Evolutionary conservation across 495 filamentous ascomycete genomes (phyloP).

Genomic region (Lasiosphaeria ovina): DNA sequence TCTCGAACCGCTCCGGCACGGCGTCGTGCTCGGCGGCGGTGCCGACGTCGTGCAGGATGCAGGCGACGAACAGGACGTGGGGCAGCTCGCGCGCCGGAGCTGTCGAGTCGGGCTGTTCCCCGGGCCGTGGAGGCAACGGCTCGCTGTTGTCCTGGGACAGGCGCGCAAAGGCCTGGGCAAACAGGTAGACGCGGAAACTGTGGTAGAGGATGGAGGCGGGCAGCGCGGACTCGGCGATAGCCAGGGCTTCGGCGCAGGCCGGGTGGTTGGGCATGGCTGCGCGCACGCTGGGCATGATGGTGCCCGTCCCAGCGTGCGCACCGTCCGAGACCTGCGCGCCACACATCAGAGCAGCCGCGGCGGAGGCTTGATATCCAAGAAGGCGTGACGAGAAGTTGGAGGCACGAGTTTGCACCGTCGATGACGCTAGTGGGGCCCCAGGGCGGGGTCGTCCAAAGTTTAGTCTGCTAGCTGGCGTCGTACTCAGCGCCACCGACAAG

Average conservation of each 20-base stretch:
- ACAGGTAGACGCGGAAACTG: slow-evolving; percentile 45
- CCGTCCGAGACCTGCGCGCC: neutral
- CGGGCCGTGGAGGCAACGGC: neutral
- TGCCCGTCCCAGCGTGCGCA: slow-evolving; percentile 15
- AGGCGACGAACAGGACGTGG: slow-evolving; percentile 37
- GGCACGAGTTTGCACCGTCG: no score
- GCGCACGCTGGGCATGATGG: slow-evolving; percentile 28
- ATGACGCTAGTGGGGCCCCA: no score
- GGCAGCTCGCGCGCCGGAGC: slow-evolving; percentile 7
- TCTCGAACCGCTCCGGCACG: slow-evolving; percentile 44
- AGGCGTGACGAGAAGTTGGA: slow-evolving; percentile 16
- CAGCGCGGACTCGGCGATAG: slow-evolving; percentile 28
- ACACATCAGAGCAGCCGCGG: neutral
- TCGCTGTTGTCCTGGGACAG: slow-evolving; percentile 9
- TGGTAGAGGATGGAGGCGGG: slow-evolving; percentile 46
- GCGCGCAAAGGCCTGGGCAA: slow-evolving; percentile 33
- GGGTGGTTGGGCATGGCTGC: slow-evolving; percentile 27
- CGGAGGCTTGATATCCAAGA: slow-evolving; percentile 17
- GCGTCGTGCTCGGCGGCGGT: slow-evolving; percentile 34
- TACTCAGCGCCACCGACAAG: no score
- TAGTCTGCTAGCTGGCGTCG: no score
- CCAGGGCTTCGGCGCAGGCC: slow-evolving; percentile 29
- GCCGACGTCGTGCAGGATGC: slow-evolving; percentile 49
- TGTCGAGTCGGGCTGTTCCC: neutral
- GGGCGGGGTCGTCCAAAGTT: no score